phyloP scores from a whole-genome alignment of 768 basidiomycete species.

The Mrakia gelida region DNA sequence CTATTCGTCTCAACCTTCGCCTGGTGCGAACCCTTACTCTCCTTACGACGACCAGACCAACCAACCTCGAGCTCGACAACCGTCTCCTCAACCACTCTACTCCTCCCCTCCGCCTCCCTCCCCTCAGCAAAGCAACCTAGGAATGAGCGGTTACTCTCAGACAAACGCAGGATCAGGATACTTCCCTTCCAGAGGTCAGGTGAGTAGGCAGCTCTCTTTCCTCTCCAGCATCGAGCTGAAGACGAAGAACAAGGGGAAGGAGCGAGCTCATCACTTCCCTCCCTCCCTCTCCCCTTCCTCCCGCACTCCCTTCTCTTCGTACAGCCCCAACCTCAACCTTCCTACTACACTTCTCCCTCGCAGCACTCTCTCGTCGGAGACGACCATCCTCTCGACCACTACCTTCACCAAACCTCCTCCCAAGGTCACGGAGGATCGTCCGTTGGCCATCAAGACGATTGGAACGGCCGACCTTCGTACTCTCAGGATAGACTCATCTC shows the following conservation, averaged over 20 bases:
- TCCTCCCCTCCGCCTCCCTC: background rate
- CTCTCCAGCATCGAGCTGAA: background rate
- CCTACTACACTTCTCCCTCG: background rate
- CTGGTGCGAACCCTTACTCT: background rate
- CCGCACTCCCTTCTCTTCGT: no score
- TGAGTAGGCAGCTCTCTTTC: background rate
- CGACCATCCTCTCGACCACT: constrained; percentile 4
- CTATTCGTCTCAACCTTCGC: background rate
- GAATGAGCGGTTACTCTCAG: background rate
- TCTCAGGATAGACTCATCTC: constrained; percentile 14
- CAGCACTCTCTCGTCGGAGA: constrained; percentile 7
- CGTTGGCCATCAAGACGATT: background rate
- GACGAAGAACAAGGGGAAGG: background rate
- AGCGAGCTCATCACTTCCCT: background rate
- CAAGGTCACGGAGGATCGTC: constrained; percentile 1
- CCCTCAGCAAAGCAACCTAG: background rate
- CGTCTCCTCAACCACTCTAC: background rate
- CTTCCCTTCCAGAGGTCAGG: constrained; percentile 3
- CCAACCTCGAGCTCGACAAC: background rate
- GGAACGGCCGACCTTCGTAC: background rate
- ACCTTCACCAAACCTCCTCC: background rate
- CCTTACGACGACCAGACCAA: background rate
- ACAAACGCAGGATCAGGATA: background rate
- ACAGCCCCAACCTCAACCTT: constrained; percentile 8
- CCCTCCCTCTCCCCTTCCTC: background rate